These are phyloP conservation scores for Abortiporus biennis DNA, from an alignment of 1,284 basidiomycete species.

Conservation along the genomic window DNA sequence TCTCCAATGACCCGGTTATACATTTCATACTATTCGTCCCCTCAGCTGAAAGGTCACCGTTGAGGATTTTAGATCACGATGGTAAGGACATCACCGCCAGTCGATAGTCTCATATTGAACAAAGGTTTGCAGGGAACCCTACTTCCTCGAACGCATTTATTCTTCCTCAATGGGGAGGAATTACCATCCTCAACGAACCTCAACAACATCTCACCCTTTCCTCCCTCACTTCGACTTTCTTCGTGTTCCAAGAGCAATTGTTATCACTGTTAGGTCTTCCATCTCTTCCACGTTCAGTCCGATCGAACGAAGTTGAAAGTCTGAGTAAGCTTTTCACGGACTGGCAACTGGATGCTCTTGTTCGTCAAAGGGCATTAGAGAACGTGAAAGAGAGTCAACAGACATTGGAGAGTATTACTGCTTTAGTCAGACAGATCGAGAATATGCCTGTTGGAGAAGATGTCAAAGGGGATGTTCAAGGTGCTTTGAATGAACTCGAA, in stretches of 20 bases:
- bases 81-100: neutral
- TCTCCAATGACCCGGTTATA: constrained; percentile 86
- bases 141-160: constrained; percentile 70
- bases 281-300: constrained; percentile 42
- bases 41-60: constrained; percentile 58
- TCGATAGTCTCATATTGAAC: neutral
- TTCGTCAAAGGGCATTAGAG: constrained; percentile 67
- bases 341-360: constrained; percentile 79
- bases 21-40: constrained; percentile 93
- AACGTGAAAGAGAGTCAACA: constrained; percentile 66
- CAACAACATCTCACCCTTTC: constrained; percentile 33
- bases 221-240: constrained; percentile 55
- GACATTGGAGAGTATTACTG: constrained; percentile 76
- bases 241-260: constrained; percentile 73
- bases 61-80: constrained; percentile 56
- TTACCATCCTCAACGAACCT: constrained; percentile 73
- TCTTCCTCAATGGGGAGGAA: constrained; percentile 93
- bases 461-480: constrained; percentile 68
- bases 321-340: constrained; percentile 49
- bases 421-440: constrained; percentile 77
- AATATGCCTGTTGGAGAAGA: constrained; percentile 85
- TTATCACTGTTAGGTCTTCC: constrained; percentile 77
- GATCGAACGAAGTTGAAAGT: constrained; percentile 15
- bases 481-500: constrained; percentile 66
- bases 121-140: constrained; percentile 28